Evolutionary conservation across 768 basidiomycete genomes (phyloP), one percentile per base, ranked within the genome.

Genomic region (Suillus occidentalis): DNA sequence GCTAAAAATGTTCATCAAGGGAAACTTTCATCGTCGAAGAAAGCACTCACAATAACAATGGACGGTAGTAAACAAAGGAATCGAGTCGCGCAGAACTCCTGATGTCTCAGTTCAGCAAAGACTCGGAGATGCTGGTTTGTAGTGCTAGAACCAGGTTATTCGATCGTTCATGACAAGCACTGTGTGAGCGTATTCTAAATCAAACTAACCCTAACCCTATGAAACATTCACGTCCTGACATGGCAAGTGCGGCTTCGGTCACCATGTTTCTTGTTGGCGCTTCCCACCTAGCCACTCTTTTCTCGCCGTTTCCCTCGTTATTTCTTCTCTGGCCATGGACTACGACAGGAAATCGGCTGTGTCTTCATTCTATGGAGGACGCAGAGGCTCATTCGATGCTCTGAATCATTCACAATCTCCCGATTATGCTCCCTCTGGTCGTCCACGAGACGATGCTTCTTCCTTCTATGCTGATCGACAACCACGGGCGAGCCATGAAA

Each of bases 311-410:
- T 60, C 43, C 37, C 49, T 63, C 34, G 34, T 62, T 45, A 43
- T 57, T 40, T 43, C 28, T 34, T 39, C 61, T 22, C 49, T 13
- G 31, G 64, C 16, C 56, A 92, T 91, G 91, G 91, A 92, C 68
- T 82, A 85, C 70, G 91, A 92, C 78, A 84, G 89, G 72, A 91
- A 89, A 76, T 91, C 92, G 6, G 84, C 85, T 1, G 89, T 90
- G 6, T 92, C 91, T 10, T 92, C 91, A 4, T 93, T 92, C 81
- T 92, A 91, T 67, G 89, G 87, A 25, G 75, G 68, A 40, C 84
- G 85, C 43, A 86, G 87, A 73, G 73, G 78, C 64, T 84, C 90
- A n/a, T 70, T 82, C 66, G 88, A 93, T 70, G 84, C 81, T 37
- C 81, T 91, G 58, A 87, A 87, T 69, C 58, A 55, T 55, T 13